A percentile compares a stretch with the other conserved stretches of the same genome.
Evolutionary conservation across 2,329 filamentous ascomycete species (phyloP).

Genomic region (Aspergillus sojae): DNA sequence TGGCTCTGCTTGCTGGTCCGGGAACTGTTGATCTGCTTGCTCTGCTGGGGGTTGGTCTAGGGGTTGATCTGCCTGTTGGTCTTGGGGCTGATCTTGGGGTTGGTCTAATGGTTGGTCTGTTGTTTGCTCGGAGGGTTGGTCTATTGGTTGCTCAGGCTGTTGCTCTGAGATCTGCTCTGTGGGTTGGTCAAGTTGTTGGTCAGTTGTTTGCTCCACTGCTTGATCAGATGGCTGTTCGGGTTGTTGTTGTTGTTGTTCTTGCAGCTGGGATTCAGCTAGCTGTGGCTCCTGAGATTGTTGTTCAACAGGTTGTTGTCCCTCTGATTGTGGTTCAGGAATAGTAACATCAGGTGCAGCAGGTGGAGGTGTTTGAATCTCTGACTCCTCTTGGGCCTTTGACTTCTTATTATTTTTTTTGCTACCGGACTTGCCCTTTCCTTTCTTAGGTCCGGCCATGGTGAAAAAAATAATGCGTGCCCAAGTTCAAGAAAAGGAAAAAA

Average conservation of each 20-base stretch:
- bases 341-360: constrained; percentile 25
- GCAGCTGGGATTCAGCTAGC: neutral
- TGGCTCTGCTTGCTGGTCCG: neutral
- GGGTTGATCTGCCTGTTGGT: neutral
- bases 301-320: constrained; percentile 15
- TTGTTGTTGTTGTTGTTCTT: constrained; percentile 2
- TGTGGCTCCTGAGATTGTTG: constrained; percentile 6
- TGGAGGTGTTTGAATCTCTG: constrained; percentile 30
- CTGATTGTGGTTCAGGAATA: constrained; percentile 14
- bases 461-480: constrained; percentile 35
- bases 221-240: neutral
- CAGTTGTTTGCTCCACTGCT: neutral
- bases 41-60: neutral
- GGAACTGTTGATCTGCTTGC: neutral
- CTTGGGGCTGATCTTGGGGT: neutral
- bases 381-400: constrained; percentile 33
- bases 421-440: constrained; percentile 32
- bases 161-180: neutral
- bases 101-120: neutral
- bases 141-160: neutral
- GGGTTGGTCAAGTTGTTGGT: neutral
- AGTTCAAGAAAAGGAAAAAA: constrained; percentile 22
- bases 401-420: constrained; percentile 39
- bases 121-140: neutral
- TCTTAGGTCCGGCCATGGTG: constrained; percentile 35